Conservation (phyloP, 2,329 filamentous ascomycete species). For the Nemania abortiva region DNA sequence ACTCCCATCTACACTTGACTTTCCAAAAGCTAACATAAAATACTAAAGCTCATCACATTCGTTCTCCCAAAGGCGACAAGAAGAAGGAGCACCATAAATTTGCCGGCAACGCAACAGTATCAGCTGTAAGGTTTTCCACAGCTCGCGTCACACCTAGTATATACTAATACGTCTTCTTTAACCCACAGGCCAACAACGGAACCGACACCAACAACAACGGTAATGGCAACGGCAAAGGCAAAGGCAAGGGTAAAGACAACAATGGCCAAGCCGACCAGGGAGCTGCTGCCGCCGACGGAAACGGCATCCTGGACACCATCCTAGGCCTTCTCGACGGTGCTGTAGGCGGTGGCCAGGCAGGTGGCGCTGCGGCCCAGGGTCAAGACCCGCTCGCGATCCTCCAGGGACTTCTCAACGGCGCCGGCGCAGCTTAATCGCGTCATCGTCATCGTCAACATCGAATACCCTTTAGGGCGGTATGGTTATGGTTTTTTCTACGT, state of each 20-base stretch:
- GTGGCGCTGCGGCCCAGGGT: not conserved
- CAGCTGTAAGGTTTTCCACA: conserved; percentile 6
- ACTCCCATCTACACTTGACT: not conserved
- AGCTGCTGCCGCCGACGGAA: conserved; percentile 14
- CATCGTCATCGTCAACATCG: not conserved
- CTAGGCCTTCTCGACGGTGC: conserved; percentile 28
- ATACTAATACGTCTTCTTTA: conserved; percentile 5
- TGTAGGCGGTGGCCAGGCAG: conserved; percentile 12
- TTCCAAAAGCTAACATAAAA: conserved; percentile 23
- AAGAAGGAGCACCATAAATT: conserved; percentile 3
- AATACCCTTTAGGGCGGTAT: not conserved
- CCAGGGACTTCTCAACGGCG: conserved; percentile 25
- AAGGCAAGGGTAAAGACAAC: not conserved
- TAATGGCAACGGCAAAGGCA: conserved; percentile 20
- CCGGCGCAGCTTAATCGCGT: not conserved
- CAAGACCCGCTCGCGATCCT: conserved; percentile 22
- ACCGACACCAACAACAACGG: conserved; percentile 20
- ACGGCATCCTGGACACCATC: conserved; percentile 29
- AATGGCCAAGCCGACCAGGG: conserved; percentile 19
- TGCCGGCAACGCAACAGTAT: conserved; percentile 22
- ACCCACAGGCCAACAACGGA: conserved; percentile 35
- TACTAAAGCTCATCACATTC: conserved; percentile 41
- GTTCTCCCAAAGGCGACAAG: conserved; percentile 36
- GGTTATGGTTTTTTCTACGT: not conserved
- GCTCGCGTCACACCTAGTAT: not conserved